These are phyloP conservation scores for Yamadazyma spencermartinsiae DNA, from an alignment of 1,139 yeast species.

Conservation along the genomic window DNA sequence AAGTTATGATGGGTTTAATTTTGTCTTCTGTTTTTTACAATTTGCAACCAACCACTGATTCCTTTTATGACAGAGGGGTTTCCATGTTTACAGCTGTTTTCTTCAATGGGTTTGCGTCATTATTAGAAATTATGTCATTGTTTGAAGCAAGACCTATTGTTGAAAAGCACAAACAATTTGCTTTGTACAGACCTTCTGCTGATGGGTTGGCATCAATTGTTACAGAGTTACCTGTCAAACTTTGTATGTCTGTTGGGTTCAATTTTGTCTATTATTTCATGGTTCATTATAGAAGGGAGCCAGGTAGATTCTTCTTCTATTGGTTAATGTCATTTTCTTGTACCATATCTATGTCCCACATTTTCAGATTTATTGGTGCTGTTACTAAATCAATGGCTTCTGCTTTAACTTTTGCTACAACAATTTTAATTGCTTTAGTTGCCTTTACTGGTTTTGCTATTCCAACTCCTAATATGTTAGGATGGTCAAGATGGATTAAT, in stretches of 20 bases:
- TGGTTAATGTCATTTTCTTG: slow-evolving; percentile 44
- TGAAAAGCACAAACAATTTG: slow-evolving; percentile 75
- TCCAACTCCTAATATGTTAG: slow-evolving; percentile 58
- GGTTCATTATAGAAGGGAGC: slow-evolving; percentile 53
- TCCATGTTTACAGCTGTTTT: slow-evolving; percentile 75
- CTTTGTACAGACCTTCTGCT: slow-evolving; percentile 65
- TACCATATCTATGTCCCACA: slow-evolving; percentile 54
- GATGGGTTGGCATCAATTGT: slow-evolving; percentile 61
- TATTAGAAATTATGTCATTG: slow-evolving; percentile 69
- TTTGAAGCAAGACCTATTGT: slow-evolving; percentile 74
- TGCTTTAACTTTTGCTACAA: slow-evolving; percentile 64
- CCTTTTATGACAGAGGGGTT: slow-evolving; percentile 70
- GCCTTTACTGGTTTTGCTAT: slow-evolving; percentile 63
- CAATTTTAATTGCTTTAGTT: slow-evolving; percentile 50
- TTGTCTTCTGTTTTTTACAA: slow-evolving; percentile 77
- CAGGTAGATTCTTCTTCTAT: slow-evolving; percentile 63
- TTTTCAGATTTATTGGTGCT: slow-evolving; percentile 63
- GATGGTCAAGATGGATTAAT: slow-evolving; percentile 65
- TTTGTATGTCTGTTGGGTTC: slow-evolving; percentile 44
- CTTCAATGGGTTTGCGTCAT: slow-evolving; percentile 74
- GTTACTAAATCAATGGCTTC: slow-evolving; percentile 53
- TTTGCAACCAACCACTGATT: slow-evolving; percentile 36
- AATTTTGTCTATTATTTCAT: slow-evolving; percentile 56
- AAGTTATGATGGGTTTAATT: slow-evolving; percentile 71
- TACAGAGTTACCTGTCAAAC: slow-evolving; percentile 58